Percentiles rank a stretch among this genome's conserved stretches.
phyloP scores from a whole-genome alignment of 306 rosid species.

The Rosa rugosa region DNA sequence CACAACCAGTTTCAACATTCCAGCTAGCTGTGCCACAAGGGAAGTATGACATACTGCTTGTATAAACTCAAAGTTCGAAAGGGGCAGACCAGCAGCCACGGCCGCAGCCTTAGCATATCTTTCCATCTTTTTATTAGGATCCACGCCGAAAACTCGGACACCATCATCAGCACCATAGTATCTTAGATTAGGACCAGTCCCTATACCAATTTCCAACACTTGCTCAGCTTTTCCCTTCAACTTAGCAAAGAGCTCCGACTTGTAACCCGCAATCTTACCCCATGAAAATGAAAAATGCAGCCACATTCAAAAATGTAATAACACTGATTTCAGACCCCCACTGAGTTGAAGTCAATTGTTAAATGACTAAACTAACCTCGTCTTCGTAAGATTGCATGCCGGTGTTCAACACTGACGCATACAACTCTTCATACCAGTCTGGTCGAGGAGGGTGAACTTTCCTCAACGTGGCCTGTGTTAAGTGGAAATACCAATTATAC shows the following conservation, averaged over 20 bases:
- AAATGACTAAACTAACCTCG: conserved; percentile 47
- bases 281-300: conserved; percentile 3
- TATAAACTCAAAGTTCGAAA: conserved; percentile 60
- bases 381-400: conserved; percentile 56
- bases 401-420: conserved; percentile 51
- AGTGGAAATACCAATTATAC: not conserved
- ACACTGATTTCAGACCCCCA: not conserved
- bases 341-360: no score
- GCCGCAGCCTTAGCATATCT: conserved; percentile 73
- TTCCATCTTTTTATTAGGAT: conserved; percentile 83
- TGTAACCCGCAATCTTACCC: conserved; percentile 74
- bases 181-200: conserved; percentile 76
- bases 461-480: conserved; percentile 41
- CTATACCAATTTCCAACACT: conserved; percentile 88
- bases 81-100: conserved; percentile 54
- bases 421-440: conserved; percentile 82
- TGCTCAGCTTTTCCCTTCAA: conserved; percentile 64
- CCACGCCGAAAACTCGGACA: conserved; percentile 66
- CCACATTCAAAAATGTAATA: not conserved
- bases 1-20: not conserved
- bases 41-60: conserved; percentile 57
- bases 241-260: conserved; percentile 51
- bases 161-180: conserved; percentile 54
- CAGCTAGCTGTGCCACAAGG: conserved; percentile 18
- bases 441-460: conserved; percentile 69